These are phyloP conservation scores for Anthoceros angustus DNA, from an alignment of 225 moss, liverwort and hornwort species.

Conservation along the genomic window DNA sequence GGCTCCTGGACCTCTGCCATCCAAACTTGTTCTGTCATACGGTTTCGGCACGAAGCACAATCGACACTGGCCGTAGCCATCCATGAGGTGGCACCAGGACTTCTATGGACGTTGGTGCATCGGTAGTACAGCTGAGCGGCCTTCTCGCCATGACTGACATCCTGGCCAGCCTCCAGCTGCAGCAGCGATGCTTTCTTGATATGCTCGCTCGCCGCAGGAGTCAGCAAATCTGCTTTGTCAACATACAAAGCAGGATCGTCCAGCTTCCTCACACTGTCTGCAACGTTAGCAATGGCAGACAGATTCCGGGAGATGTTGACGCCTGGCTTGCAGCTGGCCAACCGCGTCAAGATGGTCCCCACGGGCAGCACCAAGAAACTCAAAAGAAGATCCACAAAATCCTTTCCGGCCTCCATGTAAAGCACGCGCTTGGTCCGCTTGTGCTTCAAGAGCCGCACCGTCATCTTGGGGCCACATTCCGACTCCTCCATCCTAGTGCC, in stretches of 20 bases:
- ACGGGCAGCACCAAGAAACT: not conserved
- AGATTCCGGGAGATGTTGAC: too few species aligned
- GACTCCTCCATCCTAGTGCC: not conserved
- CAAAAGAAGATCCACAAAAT: not conserved
- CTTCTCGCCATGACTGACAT: too few species aligned
- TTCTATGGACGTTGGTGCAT: too few species aligned
- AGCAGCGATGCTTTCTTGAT: not conserved
- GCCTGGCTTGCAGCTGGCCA: not conserved
- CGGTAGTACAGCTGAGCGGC: too few species aligned
- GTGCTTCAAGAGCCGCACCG: not conserved
- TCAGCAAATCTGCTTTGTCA: not conserved
- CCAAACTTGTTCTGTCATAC: not conserved
- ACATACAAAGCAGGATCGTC: not conserved
- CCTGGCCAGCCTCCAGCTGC: too few species aligned
- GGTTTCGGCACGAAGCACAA: not conserved
- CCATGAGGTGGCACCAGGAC: not conserved
- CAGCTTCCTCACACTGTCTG: not conserved
- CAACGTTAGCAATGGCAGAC: not conserved
- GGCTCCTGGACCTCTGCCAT: not conserved
- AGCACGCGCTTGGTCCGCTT: conserved; percentile 1
- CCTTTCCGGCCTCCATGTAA: not conserved
- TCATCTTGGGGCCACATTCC: not conserved
- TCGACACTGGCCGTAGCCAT: not conserved
- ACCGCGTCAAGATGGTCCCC: not conserved
- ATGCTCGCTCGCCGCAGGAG: not conserved